These are phyloP conservation scores for Kazachstania sp. DNA, from an alignment of 1,139 yeast species.

Conservation along the genomic window DNA sequence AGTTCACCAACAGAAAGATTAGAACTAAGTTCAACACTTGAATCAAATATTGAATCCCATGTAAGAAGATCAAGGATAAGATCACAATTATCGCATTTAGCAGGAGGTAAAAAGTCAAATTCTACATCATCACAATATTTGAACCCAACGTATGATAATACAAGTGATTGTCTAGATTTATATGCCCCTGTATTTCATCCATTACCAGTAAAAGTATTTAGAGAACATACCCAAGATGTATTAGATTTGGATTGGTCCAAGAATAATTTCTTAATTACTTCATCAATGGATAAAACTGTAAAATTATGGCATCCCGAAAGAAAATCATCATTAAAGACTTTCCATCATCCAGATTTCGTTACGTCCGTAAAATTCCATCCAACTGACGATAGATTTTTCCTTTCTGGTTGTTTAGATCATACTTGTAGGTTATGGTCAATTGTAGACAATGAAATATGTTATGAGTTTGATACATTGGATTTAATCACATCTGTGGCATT, in stretches of 20 bases:
- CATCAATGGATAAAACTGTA: slow-evolving; percentile 82
- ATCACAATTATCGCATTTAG: slow-evolving; percentile 3
- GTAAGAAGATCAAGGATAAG: slow-evolving; percentile 8
- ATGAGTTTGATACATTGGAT: slow-evolving; percentile 27
- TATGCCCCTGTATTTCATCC: slow-evolving; percentile 78
- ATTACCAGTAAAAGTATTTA: slow-evolving; percentile 50
- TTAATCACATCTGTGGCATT: slow-evolving; percentile 26
- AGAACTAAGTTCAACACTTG: slow-evolving; percentile 31
- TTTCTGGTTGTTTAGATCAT: slow-evolving; percentile 78
- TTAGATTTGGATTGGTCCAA: slow-evolving; percentile 81
- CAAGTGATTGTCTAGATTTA: slow-evolving; percentile 9
- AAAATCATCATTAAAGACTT: slow-evolving; percentile 54
- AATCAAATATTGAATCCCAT: slow-evolving; percentile 8
- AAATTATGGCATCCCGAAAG: slow-evolving; percentile 80
- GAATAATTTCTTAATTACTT: slow-evolving; percentile 69
- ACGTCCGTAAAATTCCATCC: slow-evolving; percentile 81
- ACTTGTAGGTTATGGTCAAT: slow-evolving; percentile 75
- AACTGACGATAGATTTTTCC: slow-evolving; percentile 75
- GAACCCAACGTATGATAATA: neutral
- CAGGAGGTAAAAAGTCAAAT: neutral
- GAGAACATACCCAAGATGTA: slow-evolving; percentile 64
- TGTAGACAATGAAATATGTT: slow-evolving; percentile 51
- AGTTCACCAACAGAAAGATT: slow-evolving; percentile 57
- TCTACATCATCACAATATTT: neutral
- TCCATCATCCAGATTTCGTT: slow-evolving; percentile 71